These are phyloP conservation scores for Xylaria venustula DNA, from an alignment of 495 filamentous ascomycete genomes.

Conservation along the genomic window DNA sequence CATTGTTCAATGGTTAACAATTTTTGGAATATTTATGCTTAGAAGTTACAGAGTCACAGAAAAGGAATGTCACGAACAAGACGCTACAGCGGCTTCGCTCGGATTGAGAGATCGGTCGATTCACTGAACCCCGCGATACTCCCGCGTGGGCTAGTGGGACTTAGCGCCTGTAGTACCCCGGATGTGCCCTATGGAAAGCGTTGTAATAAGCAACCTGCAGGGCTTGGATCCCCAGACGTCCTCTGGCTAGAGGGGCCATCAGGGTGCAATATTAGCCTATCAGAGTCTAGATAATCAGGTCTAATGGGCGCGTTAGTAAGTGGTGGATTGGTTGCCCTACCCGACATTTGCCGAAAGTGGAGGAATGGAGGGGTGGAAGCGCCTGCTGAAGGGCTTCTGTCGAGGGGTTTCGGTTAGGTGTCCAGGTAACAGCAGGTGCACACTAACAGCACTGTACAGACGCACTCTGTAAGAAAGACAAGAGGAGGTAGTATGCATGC, in stretches of 20 bases:
- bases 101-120: neutral
- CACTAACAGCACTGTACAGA: neutral
- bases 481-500: too few species aligned
- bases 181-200: neutral
- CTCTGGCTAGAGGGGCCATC: too few species aligned
- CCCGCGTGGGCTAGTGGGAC: too few species aligned
- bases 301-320: neutral
- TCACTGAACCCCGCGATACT: neutral
- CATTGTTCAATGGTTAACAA: too few species aligned
- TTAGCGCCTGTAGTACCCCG: too few species aligned
- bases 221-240: too few species aligned
- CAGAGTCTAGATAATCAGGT: neutral
- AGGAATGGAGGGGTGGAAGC: neutral
- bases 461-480: too few species aligned
- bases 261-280: neutral
- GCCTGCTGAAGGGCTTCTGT: conserved; percentile 1
- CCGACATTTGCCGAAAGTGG: conserved; percentile 34
- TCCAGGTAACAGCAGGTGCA: neutral
- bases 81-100: neutral
- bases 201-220: neutral
- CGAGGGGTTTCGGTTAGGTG: too few species aligned
- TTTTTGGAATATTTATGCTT: too few species aligned
- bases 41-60: too few species aligned
- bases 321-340: conserved; percentile 16
- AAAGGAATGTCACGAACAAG: too few species aligned